Conservation (phyloP, 1,284 basidiomycete species). For the Irpex sp. region DNA sequence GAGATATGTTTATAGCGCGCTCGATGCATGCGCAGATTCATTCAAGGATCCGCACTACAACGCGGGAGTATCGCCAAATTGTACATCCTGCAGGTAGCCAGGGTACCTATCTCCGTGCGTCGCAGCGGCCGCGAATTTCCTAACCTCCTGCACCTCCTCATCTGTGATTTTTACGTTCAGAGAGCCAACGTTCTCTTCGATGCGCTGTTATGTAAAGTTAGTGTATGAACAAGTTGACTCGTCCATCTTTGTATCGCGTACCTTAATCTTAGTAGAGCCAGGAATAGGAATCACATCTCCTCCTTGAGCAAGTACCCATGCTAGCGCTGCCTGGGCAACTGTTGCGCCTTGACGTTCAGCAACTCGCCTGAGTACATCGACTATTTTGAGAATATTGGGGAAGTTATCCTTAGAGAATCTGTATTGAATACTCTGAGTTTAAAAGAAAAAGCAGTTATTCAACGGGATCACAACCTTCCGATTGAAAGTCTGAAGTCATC, state of each 20-base stretch:
- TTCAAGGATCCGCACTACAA: background rate
- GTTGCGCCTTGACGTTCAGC: conserved; percentile 33
- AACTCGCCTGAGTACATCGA: conserved; percentile 30
- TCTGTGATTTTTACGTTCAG: conserved; percentile 21
- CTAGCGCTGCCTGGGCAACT: conserved; percentile 38
- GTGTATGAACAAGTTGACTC: background rate
- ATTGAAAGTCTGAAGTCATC: conserved; percentile 39
- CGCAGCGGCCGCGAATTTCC: background rate
- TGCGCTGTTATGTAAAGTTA: background rate
- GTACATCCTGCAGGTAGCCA: background rate
- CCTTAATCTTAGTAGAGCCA: conserved; percentile 25
- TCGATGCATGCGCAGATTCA: background rate
- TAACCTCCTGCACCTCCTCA: conserved; percentile 24
- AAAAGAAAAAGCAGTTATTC: background rate
- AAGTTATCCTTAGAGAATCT: conserved; percentile 41
- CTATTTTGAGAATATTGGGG: conserved; percentile 38
- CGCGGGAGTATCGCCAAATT: background rate
- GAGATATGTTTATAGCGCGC: too few relatives aligned
- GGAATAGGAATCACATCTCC: conserved; percentile 38
- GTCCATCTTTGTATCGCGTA: conserved; percentile 4
- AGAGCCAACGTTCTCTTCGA: conserved; percentile 23
- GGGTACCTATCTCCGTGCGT: background rate
- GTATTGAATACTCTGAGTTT: background rate
- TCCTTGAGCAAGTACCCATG: conserved; percentile 40
- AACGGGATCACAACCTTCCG: conserved; percentile 28